Percentiles rank a stretch among this genome's conserved stretches.
phyloP scores from a whole-genome alignment of 2,329 filamentous ascomycete genomes.

The Penicillium carneum region DNA sequence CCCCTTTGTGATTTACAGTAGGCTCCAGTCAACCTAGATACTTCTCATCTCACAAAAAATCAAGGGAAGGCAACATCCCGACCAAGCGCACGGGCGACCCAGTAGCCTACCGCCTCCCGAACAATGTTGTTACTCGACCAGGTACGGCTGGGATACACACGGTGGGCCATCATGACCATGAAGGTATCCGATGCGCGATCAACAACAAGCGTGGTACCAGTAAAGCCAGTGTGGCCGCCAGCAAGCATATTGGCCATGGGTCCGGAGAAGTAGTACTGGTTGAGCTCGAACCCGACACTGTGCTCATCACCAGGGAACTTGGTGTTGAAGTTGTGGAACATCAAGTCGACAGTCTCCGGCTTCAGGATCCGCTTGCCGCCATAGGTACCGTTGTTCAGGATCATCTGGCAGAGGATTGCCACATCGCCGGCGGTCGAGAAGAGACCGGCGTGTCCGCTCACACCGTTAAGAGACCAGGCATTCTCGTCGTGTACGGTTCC shows the following conservation, averaged over 20 bases:
- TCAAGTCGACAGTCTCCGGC: conserved; percentile 39
- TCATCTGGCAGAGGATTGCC: conserved; percentile 48
- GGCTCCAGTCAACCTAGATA: background rate
- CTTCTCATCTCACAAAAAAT: background rate
- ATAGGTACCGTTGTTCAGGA: conserved; percentile 50
- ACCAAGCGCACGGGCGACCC: conserved; percentile 3
- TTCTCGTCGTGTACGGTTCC: conserved; percentile 52
- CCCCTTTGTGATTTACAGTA: background rate
- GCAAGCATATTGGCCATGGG: conserved; percentile 37
- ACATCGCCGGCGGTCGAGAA: conserved; percentile 46
- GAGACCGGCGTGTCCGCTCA: conserved; percentile 48
- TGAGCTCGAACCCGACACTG: conserved; percentile 44
- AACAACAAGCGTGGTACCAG: conserved; percentile 39
- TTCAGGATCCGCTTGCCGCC: conserved; percentile 39
- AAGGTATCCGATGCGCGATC: conserved; percentile 36
- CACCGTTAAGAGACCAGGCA: conserved; percentile 45
- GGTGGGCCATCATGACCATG: conserved; percentile 37
- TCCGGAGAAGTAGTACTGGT: conserved; percentile 45
- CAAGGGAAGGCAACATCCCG: conserved; percentile 2
- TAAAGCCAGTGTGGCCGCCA: conserved; percentile 40
- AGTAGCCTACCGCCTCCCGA: conserved; percentile 4
- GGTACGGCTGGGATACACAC: conserved; percentile 36
- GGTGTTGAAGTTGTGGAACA: conserved; percentile 46
- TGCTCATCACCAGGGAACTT: conserved; percentile 39
- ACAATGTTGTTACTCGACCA: conserved; percentile 11